These are phyloP conservation scores for Paxillus ammoniavirescens DNA, from an alignment of 768 basidiomycete genomes.

Conservation along the genomic window DNA sequence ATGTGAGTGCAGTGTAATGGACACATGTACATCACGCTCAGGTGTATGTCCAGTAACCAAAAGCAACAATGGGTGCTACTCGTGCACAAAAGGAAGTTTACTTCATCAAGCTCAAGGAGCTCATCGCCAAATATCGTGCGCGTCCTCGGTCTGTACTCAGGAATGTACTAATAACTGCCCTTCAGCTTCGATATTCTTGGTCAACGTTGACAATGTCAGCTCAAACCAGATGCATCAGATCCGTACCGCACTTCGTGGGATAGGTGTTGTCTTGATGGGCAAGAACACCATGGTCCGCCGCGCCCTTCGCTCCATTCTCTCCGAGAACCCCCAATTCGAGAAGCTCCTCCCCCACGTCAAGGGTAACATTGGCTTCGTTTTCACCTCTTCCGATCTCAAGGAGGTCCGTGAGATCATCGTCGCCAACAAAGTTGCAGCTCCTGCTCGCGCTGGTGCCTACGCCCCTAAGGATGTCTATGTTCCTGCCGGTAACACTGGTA, in stretches of 20 bases:
- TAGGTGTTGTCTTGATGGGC: conserved; percentile 97
- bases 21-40: neutral
- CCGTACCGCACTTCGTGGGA: conserved; percentile 92
- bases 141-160: conserved; percentile 14
- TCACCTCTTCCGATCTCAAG: conserved; percentile 89
- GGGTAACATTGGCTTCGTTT: conserved; percentile 99
- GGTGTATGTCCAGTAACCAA: conserved; percentile 13
- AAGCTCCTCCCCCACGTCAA: conserved; percentile 92
- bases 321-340: conserved; percentile 92
- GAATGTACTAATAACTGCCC: conserved; percentile 1
- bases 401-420: conserved; percentile 91
- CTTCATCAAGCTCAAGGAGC: conserved; percentile 92
- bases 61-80: conserved; percentile 81
- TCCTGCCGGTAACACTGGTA: conserved; percentile 97
- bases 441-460: conserved; percentile 96
- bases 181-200: conserved; percentile 95
- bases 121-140: conserved; percentile 87
- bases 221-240: conserved; percentile 99
- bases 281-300: conserved; percentile 99
- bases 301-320: conserved; percentile 87
- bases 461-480: conserved; percentile 91
- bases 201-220: conserved; percentile 99
- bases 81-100: conserved; percentile 88
- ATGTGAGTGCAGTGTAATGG: conserved; percentile 22
- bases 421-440: conserved; percentile 97